Evolutionary conservation across 768 basidiomycete genomes (phyloP), one percentile per base, ranked within the genome.

Genomic region (Rhodotorula babjevae): DNA sequence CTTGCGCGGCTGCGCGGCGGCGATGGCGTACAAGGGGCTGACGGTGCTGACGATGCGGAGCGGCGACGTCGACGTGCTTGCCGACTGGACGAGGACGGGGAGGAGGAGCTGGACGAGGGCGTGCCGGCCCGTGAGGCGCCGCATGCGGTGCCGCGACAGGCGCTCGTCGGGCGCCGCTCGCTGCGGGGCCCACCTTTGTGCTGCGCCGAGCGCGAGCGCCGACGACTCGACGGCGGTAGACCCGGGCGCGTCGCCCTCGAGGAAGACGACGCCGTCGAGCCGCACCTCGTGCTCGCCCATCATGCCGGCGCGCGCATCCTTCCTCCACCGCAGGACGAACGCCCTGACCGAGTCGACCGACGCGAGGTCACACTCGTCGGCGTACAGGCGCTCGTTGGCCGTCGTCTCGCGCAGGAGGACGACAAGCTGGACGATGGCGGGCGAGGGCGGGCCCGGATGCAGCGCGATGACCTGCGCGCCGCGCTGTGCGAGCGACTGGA

Each of bases 21-120:
- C 89, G 2, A 93, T 91, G 4, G 92, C 88, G 77, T 95, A 96
- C 76, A 92, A 91, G 5, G 92, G 92, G 69, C 93, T 92, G 79
- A 94, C 85, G 53, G 93, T 84, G 67, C 88, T 88, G 79, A 97
- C 83, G 74, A 96, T 86, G n/a, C 93, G 89, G 55, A 96, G 91
- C 74, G 74, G 69, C 2, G 71, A 66, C 6, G 69, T 73, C 2
- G 73, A 69, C 23, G 67, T 71, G 11, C 59, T 16, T 9, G 69
- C 69, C 9, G 68, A 67, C 12, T 66, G 55, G n/a, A 75, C 67
- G 31, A 75, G 67, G 47, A 67, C 40, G 10, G 74, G 74, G 2
- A 75, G 31, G 23, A 75, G 64, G 29, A 75, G 67, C 52, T 75
- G 74, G 40, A 71, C 65, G 63, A 75, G 74, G 1, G 70, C 70